Percentiles rank a stretch among this genome's conserved stretches.
phyloP scores from a whole-genome alignment of 306 rosid genomes.

The Castanospermum australe region DNA sequence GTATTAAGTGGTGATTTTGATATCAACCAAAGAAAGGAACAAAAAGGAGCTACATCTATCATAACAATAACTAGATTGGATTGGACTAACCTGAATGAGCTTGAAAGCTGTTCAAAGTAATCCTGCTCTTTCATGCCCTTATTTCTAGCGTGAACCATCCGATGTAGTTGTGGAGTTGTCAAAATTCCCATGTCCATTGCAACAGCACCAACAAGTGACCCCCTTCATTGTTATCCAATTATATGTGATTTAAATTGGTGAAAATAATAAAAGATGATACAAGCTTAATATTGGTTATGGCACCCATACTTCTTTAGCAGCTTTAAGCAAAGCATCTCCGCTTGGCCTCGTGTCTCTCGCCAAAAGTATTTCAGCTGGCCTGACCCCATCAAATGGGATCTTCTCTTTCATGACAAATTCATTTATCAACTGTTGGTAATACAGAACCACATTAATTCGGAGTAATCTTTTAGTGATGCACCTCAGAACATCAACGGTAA shows the following conservation, averaged over 20 bases:
- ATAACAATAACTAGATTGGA: background rate
- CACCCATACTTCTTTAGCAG: slow-evolving; percentile 67
- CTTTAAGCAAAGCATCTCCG: slow-evolving; percentile 74
- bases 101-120: slow-evolving; percentile 72
- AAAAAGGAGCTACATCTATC: background rate
- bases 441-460: slow-evolving; percentile 7
- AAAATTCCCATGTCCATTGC: slow-evolving; percentile 76
- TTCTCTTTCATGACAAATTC: slow-evolving; percentile 65
- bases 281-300: background rate
- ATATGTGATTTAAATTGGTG: background rate
- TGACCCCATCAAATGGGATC: slow-evolving; percentile 49
- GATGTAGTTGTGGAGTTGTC: slow-evolving; percentile 87
- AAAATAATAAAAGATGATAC: background rate
- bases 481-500: background rate
- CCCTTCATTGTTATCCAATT: slow-evolving; percentile 56
- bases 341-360: slow-evolving; percentile 98
- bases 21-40: slow-evolving; percentile 1
- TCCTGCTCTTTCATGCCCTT: slow-evolving; percentile 56
- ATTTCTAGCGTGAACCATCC: slow-evolving; percentile 91
- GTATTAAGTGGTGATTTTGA: slow-evolving; percentile 9
- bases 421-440: slow-evolving; percentile 46
- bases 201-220: slow-evolving; percentile 56
- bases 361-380: slow-evolving; percentile 53
- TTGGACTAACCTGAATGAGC: slow-evolving; percentile 73
- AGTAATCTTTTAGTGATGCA: background rate